These are phyloP conservation scores for Beauveria varroae DNA, from an alignment of 2,329 filamentous ascomycete genomes.

Conservation along the genomic window DNA sequence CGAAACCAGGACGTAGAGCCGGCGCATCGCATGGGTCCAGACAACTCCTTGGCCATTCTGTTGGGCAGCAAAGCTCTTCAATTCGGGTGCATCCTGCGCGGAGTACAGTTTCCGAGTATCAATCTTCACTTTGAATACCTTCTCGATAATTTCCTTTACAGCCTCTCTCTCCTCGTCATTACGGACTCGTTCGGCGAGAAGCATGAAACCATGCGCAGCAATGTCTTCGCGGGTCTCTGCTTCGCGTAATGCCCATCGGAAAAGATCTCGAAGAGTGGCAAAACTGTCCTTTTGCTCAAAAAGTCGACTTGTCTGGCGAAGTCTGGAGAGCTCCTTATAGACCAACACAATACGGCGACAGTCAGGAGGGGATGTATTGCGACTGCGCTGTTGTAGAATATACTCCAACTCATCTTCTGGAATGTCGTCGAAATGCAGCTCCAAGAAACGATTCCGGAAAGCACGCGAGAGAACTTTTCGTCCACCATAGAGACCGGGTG, in stretches of 20 bases:
- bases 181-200: constrained; percentile 89
- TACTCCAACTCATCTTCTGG: constrained; percentile 88
- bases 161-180: constrained; percentile 77
- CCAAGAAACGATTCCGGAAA: constrained; percentile 93
- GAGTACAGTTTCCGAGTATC: constrained; percentile 69
- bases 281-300: constrained; percentile 98
- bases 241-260: constrained; percentile 83
- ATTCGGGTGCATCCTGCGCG: constrained; percentile 46
- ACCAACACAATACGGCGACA: constrained; percentile 86
- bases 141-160: constrained; percentile 83
- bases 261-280: constrained; percentile 89
- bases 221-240: constrained; percentile 84
- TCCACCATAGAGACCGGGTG: constrained; percentile 88
- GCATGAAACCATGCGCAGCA: constrained; percentile 89
- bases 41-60: constrained; percentile 61
- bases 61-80: constrained; percentile 39
- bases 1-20: constrained; percentile 83
- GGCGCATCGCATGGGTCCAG: constrained; percentile 92
- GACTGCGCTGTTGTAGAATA: constrained; percentile 81
- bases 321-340: constrained; percentile 82
- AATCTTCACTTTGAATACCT: constrained; percentile 79
- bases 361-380: constrained; percentile 82
- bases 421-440: constrained; percentile 97
- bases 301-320: constrained; percentile 81
- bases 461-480: constrained; percentile 88